Base-by-base conservation (phyloP, 2,329 filamentous ascomycete genomes). In the Aspergillus oerlinghausenensis region DNA sequence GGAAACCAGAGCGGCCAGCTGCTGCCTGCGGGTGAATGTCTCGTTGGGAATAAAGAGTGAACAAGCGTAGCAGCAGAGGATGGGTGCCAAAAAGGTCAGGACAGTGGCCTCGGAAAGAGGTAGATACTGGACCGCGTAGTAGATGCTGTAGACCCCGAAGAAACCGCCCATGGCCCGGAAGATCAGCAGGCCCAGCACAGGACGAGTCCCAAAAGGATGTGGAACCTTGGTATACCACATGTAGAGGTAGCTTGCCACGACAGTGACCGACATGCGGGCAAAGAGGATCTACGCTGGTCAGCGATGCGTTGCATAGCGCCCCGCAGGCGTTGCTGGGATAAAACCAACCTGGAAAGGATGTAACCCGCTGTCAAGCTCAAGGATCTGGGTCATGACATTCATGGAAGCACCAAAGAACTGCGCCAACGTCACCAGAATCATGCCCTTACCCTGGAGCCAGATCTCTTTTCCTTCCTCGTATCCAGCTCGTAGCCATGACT, bases 51-150 rank as follows among this genome's bases (percentile, higher is more conserved):
- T 82, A 40, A 92, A 75, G 55, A 92, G 78, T 38, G 88, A 91
- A 70, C 91, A 96, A 19, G 88, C 82, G 76, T 92, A 90, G 56
- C 89, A 90, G 21, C 90, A 84, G 5, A 95, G 80, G 14, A 87
- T 88, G 0, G 92, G 92, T 0, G 88, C 84, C 5, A 96, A 80
- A 69, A 96, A 97, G 8, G 90, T 94, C 53, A 97, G 88, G 35
- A 96, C 92, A 0, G 90, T 94, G 2, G 92, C 91, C 70, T 96
- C 92, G 17, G 90, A 88, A 2, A 96, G 81, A 0, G 90, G 89
- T 3, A 96, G 82, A 65, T 95, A 95, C 68, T 89, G 82, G 56
- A 89, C 75, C 7, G 84, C 87, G 65, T 86, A 86, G 64, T 87
- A 95, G 75, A 94, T 83, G 38, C 88, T 88, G 70, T 87, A 92